These are phyloP conservation scores for Avena sativa DNA, from an alignment of 176 grass and related monocot species.

Conservation along the genomic window DNA sequence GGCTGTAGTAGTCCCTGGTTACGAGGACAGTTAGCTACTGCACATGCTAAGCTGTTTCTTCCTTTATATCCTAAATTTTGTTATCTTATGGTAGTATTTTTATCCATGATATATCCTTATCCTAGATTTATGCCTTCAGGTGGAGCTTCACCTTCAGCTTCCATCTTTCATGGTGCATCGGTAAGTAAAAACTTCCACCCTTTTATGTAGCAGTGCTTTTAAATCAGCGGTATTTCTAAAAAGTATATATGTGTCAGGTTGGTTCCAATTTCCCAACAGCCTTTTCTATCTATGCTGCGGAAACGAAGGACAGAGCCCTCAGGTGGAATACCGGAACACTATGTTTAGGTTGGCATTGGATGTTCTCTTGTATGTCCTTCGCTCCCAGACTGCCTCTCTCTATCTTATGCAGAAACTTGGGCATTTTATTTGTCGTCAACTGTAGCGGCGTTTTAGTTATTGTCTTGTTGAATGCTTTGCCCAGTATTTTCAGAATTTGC, in stretches of 20 bases:
- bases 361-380: slow-evolving; percentile 2
- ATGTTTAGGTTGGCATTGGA: neutral
- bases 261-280: neutral
- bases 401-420: neutral
- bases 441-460: neutral
- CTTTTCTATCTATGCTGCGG: neutral
- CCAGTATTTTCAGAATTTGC: neutral
- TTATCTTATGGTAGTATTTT: neutral
- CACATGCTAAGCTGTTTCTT: neutral
- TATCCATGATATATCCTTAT: neutral
- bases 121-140: neutral
- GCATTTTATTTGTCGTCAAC: neutral
- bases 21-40: neutral
- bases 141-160: neutral
- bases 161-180: neutral
- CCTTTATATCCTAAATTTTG: neutral
- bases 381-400: neutral
- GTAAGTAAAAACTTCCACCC: neutral
- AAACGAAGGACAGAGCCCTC: neutral
- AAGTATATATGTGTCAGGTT: neutral
- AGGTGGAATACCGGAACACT: neutral
- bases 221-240: neutral
- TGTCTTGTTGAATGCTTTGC: neutral
- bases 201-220: neutral
- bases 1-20: neutral